A percentile compares a stretch with the other conserved stretches of the same genome.
These are phyloP conservation scores for Suhomyces sp. DNA, from an alignment of 805 yeast genomes.

Conservation along the genomic window DNA sequence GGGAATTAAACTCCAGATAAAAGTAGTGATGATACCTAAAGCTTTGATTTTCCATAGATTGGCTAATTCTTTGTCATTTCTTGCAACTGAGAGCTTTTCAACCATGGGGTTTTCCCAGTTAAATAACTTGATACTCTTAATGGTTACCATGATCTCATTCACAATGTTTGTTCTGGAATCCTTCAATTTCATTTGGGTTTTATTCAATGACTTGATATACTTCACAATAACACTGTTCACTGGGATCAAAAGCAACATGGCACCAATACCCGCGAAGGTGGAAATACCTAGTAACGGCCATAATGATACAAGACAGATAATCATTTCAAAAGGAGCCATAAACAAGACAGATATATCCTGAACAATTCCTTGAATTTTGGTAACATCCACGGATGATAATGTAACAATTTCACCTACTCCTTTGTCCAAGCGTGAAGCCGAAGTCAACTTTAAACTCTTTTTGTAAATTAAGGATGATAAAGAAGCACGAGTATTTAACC, in stretches of 20 bases:
- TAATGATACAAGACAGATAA: conserved; percentile 19
- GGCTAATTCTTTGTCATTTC: conserved; percentile 21
- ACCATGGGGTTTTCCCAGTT: conserved; percentile 30
- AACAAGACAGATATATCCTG: conserved; percentile 51
- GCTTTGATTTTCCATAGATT: conserved; percentile 16
- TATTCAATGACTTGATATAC: conserved; percentile 43
- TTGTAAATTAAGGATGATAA: conserved; percentile 23
- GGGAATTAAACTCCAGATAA: conserved; percentile 27
- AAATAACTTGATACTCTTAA: conserved; percentile 26
- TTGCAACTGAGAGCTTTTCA: conserved; percentile 15
- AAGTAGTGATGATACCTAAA: conserved; percentile 13
- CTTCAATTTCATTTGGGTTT: conserved; percentile 18
- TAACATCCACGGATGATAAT: conserved; percentile 24
- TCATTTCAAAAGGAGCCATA: conserved; percentile 51
- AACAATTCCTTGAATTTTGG: conserved; percentile 19
- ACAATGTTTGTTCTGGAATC: conserved; percentile 22
- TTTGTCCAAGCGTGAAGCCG: conserved; percentile 28
- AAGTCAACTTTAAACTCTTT: conserved; percentile 20
- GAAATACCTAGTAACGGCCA: conserved; percentile 24
- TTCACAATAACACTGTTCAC: conserved; percentile 23
- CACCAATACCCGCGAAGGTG: conserved; percentile 19
- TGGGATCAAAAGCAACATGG: conserved; percentile 18
- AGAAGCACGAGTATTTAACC: conserved; percentile 41
- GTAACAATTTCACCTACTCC: conserved; percentile 26
- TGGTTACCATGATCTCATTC: conserved; percentile 22